Evolutionary conservation across 768 basidiomycete genomes (phyloP).

Genomic region (Trametopsis cervina): DNA sequence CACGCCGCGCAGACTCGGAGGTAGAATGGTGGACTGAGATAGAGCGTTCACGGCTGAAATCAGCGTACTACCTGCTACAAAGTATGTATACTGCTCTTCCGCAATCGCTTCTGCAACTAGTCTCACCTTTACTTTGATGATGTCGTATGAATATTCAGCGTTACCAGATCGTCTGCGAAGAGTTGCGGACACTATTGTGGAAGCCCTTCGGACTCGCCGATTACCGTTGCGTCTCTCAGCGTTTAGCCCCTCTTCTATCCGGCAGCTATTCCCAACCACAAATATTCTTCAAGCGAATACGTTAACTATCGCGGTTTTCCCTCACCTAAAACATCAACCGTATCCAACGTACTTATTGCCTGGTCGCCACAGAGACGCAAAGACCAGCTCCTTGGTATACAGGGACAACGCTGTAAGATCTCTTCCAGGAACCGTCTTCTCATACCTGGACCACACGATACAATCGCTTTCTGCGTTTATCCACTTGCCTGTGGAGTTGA

Average conservation of each 20-base stretch:
- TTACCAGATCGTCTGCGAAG: conserved; percentile 36
- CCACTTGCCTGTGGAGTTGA: neutral
- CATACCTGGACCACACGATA: conserved; percentile 18
- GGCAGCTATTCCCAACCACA: conserved; percentile 39
- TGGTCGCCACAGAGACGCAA: no score
- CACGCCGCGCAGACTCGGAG: conserved; percentile 64
- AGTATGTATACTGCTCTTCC: conserved; percentile 50
- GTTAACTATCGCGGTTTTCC: conserved; percentile 58
- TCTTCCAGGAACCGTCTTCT: no score
- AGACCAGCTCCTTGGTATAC: no score
- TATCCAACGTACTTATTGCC: conserved; percentile 16
- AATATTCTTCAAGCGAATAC: conserved; percentile 39
- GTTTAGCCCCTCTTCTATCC: conserved; percentile 42
- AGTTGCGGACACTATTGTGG: conserved; percentile 32
- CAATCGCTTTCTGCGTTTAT: conserved; percentile 5
- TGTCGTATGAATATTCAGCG: conserved; percentile 27
- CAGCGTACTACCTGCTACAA: conserved; percentile 67
- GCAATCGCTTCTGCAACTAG: neutral
- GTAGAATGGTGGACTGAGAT: conserved; percentile 82
- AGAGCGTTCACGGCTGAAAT: conserved; percentile 48
- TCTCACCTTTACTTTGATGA: no score
- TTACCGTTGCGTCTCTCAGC: conserved; percentile 39
- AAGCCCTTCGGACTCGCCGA: conserved; percentile 35
- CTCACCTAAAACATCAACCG: conserved; percentile 41
- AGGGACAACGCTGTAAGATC: no score